phyloP scores from a whole-genome alignment of 345 rosid species.

The Bruguiera parviflora region DNA sequence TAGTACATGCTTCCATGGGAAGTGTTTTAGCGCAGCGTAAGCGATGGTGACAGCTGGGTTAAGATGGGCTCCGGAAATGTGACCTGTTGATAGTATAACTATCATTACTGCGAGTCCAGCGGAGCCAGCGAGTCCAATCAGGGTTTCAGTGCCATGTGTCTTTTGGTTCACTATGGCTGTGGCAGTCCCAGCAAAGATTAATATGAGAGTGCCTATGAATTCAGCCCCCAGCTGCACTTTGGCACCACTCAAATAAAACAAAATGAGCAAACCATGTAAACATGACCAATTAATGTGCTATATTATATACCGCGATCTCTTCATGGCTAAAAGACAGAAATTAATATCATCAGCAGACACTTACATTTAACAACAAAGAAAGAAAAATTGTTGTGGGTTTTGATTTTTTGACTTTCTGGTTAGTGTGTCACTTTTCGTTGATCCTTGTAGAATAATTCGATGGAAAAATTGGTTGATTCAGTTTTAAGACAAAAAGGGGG shows the following conservation, averaged over 20 bases:
- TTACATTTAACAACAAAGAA: no score
- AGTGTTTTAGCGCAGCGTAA: conserved; percentile 73
- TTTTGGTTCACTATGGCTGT: conserved; percentile 83
- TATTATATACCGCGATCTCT: no score
- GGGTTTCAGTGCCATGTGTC: conserved; percentile 67
- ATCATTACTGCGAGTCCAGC: conserved; percentile 77
- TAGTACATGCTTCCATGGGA: conserved; percentile 77
- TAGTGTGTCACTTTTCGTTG: no score
- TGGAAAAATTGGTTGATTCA: no score
- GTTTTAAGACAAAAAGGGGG: background rate
- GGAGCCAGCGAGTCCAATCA: conserved; percentile 66
- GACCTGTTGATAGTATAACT: conserved; percentile 73
- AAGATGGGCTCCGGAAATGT: conserved; percentile 91
- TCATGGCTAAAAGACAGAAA: no score
- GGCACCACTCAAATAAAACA: background rate
- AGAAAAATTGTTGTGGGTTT: no score
- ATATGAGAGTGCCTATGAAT: conserved; percentile 73
- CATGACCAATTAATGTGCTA: no score
- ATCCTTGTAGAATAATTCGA: no score
- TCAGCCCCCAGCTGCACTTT: conserved; percentile 76
- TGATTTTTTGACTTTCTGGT: no score
- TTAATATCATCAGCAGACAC: no score
- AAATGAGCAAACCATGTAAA: no score
- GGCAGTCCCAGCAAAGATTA: conserved; percentile 74
- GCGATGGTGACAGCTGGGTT: conserved; percentile 74